Percentiles rank a stretch among this genome's conserved stretches.
Conservation (phyloP, 345 rosid species). For the Clausena lansium region DNA sequence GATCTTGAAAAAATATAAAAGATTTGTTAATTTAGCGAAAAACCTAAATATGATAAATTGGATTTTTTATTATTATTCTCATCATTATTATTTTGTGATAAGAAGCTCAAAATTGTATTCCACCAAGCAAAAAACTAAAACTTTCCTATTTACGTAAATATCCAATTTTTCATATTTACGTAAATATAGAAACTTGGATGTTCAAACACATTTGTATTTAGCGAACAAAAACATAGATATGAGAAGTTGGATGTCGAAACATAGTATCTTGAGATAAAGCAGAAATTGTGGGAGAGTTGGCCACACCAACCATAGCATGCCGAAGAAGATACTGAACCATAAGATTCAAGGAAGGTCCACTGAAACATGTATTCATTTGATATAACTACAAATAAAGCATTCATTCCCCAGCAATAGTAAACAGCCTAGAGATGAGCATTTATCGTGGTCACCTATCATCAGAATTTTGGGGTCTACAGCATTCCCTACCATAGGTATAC, state of each 20-base stretch:
- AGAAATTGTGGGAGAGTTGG: background rate
- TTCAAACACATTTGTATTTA: background rate
- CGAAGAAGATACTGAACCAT: background rate
- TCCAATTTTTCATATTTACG: too few relatives aligned
- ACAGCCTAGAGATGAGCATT: background rate
- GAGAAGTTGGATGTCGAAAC: background rate
- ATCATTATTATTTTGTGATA: too few relatives aligned
- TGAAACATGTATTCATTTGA: slow-evolving; percentile 6
- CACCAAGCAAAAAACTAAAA: too few relatives aligned
- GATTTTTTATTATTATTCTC: too few relatives aligned
- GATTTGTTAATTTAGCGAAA: background rate
- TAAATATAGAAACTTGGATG: too few relatives aligned
- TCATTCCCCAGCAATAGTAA: background rate
- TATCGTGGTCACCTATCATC: background rate
- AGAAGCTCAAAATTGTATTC: too few relatives aligned
- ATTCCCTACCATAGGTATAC: background rate
- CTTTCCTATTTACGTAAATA: too few relatives aligned
- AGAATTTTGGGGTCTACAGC: background rate
- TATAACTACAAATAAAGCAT: background rate
- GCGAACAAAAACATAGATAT: slow-evolving; percentile 14
- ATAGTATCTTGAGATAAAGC: background rate
- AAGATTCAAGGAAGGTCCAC: background rate
- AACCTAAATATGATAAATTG: background rate
- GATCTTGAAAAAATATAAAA: slow-evolving; percentile 39
- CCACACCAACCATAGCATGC: background rate